A percentile compares a stretch with the other conserved stretches of the same genome.
Conservation (phyloP, 352 stramenopile species). For the Globisporangium camurandrum region DNA sequence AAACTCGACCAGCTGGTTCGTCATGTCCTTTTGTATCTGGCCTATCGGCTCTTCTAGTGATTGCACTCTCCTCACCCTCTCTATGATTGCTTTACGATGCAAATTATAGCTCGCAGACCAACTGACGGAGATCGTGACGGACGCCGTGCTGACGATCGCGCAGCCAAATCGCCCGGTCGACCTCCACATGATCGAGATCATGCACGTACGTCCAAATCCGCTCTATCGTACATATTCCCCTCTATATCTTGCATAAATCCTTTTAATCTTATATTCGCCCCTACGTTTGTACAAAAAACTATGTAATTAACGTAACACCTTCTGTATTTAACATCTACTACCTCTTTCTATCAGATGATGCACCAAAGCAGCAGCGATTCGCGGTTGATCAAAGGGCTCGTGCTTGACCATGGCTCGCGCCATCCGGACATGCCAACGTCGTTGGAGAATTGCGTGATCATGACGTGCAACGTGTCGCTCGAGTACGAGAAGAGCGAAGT, state of each 20-base stretch:
- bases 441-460: constrained; percentile 96
- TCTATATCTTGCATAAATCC: not conserved
- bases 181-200: constrained; percentile 99
- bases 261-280: not conserved
- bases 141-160: constrained; percentile 94
- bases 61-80: not conserved
- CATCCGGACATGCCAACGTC: constrained; percentile 98
- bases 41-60: not conserved
- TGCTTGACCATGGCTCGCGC: constrained; percentile 98
- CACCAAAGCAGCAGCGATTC: constrained; percentile 94
- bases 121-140: constrained; percentile 95
- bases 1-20: constrained; percentile 93
- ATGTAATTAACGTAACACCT: no score
- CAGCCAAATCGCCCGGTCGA: constrained; percentile 86
- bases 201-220: constrained; percentile 77
- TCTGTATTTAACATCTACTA: not conserved
- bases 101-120: constrained; percentile 85
- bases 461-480: constrained; percentile 99
- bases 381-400: constrained; percentile 90
- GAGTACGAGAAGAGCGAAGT: constrained; percentile 99
- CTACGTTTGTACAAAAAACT: no score
- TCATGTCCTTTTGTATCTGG: not conserved
- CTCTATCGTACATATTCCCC: not conserved
- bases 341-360: constrained; percentile 77
- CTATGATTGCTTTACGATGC: not conserved